Evolutionary conservation across 257 asterid species (phyloP).

Genomic region (Gentiana straminea): DNA sequence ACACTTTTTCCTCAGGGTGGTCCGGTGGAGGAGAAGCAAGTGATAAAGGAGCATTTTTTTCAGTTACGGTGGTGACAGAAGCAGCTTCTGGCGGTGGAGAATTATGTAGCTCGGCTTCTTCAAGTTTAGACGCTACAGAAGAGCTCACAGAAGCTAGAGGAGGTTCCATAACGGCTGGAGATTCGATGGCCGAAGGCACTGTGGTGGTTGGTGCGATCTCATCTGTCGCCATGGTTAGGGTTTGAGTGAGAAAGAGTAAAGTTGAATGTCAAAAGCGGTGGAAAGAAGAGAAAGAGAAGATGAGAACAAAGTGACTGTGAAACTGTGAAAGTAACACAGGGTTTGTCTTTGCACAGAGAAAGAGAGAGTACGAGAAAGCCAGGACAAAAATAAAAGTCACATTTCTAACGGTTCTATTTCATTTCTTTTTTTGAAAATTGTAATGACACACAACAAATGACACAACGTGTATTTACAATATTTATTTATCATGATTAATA

Average conservation of each 20-base stretch:
- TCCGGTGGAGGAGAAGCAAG: conserved; percentile 17
- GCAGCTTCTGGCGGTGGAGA: conserved; percentile 19
- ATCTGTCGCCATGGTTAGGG: conserved; percentile 36
- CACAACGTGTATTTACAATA: too few species aligned
- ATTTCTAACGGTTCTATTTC: too few species aligned
- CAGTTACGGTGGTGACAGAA: conserved; percentile 29
- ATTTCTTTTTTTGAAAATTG: too few species aligned
- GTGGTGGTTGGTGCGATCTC: conserved; percentile 21
- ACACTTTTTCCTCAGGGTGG: conserved; percentile 21
- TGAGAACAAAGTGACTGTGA: neutral
- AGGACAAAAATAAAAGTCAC: too few species aligned
- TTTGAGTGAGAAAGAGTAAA: neutral
- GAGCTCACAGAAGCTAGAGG: conserved; percentile 48
- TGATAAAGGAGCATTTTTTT: conserved; percentile 35
- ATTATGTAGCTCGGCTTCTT: conserved; percentile 5
- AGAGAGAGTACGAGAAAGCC: neutral
- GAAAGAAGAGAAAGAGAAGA: neutral
- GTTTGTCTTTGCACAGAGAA: neutral
- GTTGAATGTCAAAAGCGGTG: neutral
- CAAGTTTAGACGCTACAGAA: neutral
- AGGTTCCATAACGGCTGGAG: conserved; percentile 22
- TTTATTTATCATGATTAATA: too few species aligned
- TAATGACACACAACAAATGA: too few species aligned
- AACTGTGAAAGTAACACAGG: too few species aligned
- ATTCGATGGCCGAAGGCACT: conserved; percentile 16